phyloP scores from a whole-genome alignment of 441 rosid species.

The Eruca vesicaria region DNA sequence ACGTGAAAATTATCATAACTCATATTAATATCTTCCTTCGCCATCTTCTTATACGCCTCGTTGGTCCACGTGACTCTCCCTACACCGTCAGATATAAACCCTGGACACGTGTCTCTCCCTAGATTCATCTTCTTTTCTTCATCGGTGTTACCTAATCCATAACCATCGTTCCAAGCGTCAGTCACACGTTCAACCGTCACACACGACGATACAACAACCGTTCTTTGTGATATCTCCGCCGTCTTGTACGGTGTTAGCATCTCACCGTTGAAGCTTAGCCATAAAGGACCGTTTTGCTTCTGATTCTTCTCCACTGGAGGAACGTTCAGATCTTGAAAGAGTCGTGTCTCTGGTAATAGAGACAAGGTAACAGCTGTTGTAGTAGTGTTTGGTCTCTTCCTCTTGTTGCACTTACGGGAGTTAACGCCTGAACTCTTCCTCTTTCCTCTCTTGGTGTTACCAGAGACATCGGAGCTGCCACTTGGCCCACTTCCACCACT shows the following conservation, averaged over 20 bases:
- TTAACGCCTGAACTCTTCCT: background rate
- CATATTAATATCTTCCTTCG: background rate
- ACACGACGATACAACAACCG: background rate
- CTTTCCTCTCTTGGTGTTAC: background rate
- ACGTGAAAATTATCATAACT: background rate
- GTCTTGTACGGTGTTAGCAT: background rate
- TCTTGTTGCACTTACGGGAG: background rate
- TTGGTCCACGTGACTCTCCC: slow-evolving; percentile 2
- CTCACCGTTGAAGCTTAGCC: background rate
- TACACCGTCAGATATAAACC: background rate
- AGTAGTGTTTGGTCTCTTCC: background rate
- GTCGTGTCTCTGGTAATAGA: background rate
- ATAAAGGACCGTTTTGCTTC: background rate
- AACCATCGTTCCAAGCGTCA: background rate
- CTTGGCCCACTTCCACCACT: too few relatives aligned
- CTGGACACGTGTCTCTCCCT: background rate
- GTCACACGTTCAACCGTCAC: background rate
- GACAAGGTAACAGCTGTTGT: background rate
- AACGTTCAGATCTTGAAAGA: background rate
- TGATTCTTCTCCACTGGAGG: background rate
- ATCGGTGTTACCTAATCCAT: background rate
- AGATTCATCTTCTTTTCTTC: background rate
- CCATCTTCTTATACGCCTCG: background rate
- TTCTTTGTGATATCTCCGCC: background rate
- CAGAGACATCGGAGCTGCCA: background rate